Evolutionary conservation across 2,329 filamentous ascomycete species (phyloP), one percentile per base, ranked within the genome.

Genomic region (Penicillium italicum): DNA sequence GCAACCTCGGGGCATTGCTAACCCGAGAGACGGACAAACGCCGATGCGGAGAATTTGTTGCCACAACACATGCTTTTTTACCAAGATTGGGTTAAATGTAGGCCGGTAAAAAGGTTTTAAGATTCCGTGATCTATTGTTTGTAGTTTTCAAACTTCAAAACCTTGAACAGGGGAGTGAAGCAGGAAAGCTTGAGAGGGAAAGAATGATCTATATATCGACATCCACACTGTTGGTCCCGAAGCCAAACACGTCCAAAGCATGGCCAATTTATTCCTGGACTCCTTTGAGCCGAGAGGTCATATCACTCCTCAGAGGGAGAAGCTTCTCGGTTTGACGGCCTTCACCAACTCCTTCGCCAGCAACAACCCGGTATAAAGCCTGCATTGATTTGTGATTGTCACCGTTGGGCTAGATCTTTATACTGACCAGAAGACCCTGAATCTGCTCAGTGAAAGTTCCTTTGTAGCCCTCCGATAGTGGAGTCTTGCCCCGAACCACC

Each of bases 1-100:
- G 53, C 47, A 18, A 47, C 38, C 63, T 71, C 69, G 69, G 69
- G 60, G 59, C 56, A 70, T 67, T 65, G 56, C 60, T 71, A 45
- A 34, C 64, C 69, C 69, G 67, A 71, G 60, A 47, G 33, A 41
- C 59, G 48, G 46, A 55, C 24, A 49, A 42, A 30, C 22, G 30
- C 20, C 37, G 38, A 26, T 11, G 42, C 37, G 48, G 44, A 43
- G 22, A 50, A 49, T 43, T 36, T 26, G 10, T 47, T 33, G 31
- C 20, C 11, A 28, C 24, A 16, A 28, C 50, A 41, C 11, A 47
- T 48, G 28, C 6, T 28, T 14, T 24, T 34, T 24, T 10, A 12
- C 12, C 22, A 12, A 18, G 12, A 3, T 10, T 30, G 10, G 9
- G 18, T 14, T 24, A n/a, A 16, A 16, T 31, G 14, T 24, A 30